Evolutionary conservation across 2,329 filamentous ascomycete species (phyloP), one percentile per base, ranked within the genome.

Genomic region (Talaromyces sp.): DNA sequence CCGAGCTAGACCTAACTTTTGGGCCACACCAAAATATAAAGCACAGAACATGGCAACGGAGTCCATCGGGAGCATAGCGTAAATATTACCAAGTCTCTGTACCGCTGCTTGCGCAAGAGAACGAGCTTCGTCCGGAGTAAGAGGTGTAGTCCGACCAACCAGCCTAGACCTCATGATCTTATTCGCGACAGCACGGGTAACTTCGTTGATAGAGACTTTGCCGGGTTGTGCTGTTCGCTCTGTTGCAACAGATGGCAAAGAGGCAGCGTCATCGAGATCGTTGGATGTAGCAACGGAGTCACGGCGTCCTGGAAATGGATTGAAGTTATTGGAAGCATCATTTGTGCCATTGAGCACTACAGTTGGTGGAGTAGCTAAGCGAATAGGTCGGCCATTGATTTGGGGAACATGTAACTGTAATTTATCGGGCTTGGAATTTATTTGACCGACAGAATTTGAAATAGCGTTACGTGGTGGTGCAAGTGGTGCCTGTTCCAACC

Each of bases 321-420:
- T 51, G 11, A 36, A 51, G 17, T 48, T 46, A 31, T 59, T 56
- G 21, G 51, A 35, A 13, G 51, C n/a, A 2, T 57, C 58, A 22
- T 40, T 45, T 15, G 71, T 65, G 8, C 74, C 74, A 41, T 75
- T 77, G 2, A 77, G 66, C 36, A 75, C 59, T 1, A 76, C 59
- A 8, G 72, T 69, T 8, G 75, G 75, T 13, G 75, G 75, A 0
- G 75, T 77, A 13, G 74, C 75, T 40, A 77, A 69, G 21, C 75
- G 70, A 6, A 78, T 69, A 4, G 75, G 74, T 0, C 66, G 70
- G 7, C 75, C 74, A 8, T 68, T 59, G 41, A 74, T 70, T 40
- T 73, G 70, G 7, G 75, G 75, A 31, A 77, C 75, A 62, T 76
- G 56, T 31, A 58, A 53, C 31, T 53, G 50, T 54, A 54, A 50